Percentiles rank a stretch among this genome's conserved stretches.
Evolutionary conservation across 2,329 filamentous ascomycete genomes (phyloP).

Genomic region (Pestalotiopsis sp.): DNA sequence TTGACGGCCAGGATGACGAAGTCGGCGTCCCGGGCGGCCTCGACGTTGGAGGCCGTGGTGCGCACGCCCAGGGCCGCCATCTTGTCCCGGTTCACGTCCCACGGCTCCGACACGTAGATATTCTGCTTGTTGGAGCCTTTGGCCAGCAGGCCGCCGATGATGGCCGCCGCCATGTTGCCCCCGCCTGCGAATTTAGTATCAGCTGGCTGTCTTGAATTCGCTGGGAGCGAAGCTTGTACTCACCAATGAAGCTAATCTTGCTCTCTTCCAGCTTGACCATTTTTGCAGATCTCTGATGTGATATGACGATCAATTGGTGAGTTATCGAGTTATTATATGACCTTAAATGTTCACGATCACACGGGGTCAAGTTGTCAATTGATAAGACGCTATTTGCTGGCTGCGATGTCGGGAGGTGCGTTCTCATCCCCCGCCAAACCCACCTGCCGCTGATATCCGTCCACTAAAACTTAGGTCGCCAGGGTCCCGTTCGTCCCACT

Average conservation of each 20-base stretch:
- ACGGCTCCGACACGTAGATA: conserved; percentile 50
- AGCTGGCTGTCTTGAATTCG: background rate
- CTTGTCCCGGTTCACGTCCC: conserved; percentile 53
- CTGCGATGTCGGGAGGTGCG: background rate
- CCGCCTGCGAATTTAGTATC: conserved; percentile 37
- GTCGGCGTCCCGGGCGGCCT: conserved; percentile 43
- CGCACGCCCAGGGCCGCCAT: conserved; percentile 44
- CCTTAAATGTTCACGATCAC: background rate
- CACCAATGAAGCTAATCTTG: conserved; percentile 29
- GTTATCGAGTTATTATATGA: background rate
- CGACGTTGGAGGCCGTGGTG: conserved; percentile 46
- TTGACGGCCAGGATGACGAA: conserved; percentile 52
- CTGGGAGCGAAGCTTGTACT: background rate
- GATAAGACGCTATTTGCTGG: background rate
- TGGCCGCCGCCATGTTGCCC: conserved; percentile 54
- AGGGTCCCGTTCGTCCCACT: background rate
- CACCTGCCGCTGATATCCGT: conserved; percentile 1
- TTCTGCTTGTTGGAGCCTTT: conserved; percentile 43
- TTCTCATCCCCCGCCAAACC: background rate
- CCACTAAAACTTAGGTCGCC: background rate
- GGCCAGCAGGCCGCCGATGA: conserved; percentile 47
- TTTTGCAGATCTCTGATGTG: conserved; percentile 9
- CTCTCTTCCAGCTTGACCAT: conserved; percentile 27
- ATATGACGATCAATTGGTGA: too few species aligned
- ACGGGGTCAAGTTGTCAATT: background rate